Base-by-base conservation (phyloP, 768 basidiomycete species). In the Psilocybe tampanensis region DNA sequence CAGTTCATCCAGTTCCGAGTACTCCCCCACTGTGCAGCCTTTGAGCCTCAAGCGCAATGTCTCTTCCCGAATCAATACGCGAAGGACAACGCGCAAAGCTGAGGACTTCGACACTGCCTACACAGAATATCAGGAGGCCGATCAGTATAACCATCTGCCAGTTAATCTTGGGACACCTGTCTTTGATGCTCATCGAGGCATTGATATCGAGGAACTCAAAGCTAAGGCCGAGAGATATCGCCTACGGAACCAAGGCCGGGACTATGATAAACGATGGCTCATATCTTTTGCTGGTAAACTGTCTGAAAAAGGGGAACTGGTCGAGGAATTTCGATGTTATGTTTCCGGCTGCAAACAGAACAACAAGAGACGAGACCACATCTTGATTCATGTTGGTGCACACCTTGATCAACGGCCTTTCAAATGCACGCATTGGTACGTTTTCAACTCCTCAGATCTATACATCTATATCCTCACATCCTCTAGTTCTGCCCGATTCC, bases 341-440 rank as follows among this genome's bases (percentile, higher is more conserved):
- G 72, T 90, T 41, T 61, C 74, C 19, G 88, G 85, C 8, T 90
- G 89, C 67, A 69, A 74, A 23, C 88, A 90, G 66, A 76, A 72
- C 53, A 90, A 90, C 75, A 89, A 86, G 69, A 77, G 89, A 55
- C 75, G 85, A 53, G 89, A 90, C 65, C 89, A 90, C 60, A 90
- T 90, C 59, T 67, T 89, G 26, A 87, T 88, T 34, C 89, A 90
- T 58, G 80, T 90, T 29, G 87, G 88, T 26, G 84, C 85, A 17
- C 89, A 90, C 65, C 76, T 90, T 49, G 84, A 87, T 57, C 85
- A 89, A 63, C 72, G 87, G 60, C 86, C 83, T 4, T 90, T 85
- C 68, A 73, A 78, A 45, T 90, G 89, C 61, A 63, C 74, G n/a
- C 66, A 80, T 62, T 90, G 89, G 89, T 89, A 64, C 58, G 84